Evolutionary conservation across 2,329 filamentous ascomycete genomes (phyloP).

Genomic region (Alternaria sp.): DNA sequence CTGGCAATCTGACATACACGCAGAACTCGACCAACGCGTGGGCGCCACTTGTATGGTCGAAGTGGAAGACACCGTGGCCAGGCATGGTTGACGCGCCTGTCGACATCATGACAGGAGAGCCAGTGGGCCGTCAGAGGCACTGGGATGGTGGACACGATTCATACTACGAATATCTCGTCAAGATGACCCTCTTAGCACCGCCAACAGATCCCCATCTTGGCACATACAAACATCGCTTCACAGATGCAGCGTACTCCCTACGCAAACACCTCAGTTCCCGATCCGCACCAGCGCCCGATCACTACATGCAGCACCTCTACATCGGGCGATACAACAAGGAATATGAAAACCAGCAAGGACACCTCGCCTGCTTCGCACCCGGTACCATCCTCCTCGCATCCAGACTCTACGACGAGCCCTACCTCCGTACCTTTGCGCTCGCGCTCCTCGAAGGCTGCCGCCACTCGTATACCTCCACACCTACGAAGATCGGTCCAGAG

Average conservation of each 20-base stretch:
- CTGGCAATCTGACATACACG: constrained; percentile 49
- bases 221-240: constrained; percentile 43
- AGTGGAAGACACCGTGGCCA: constrained; percentile 47
- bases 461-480: constrained; percentile 47
- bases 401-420: constrained; percentile 37
- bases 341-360: constrained; percentile 49
- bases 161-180: constrained; percentile 53
- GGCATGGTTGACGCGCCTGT: constrained; percentile 53
- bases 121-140: constrained; percentile 48
- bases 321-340: constrained; percentile 44
- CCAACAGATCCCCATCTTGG: constrained; percentile 43
- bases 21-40: constrained; percentile 53
- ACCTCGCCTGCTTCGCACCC: constrained; percentile 51
- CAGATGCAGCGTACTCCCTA: constrained; percentile 45
- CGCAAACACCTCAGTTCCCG: constrained; percentile 46
- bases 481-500: constrained; percentile 50
- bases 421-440: constrained; percentile 46
- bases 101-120: constrained; percentile 52
- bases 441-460: constrained; percentile 51
- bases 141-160: constrained; percentile 56
- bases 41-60: constrained; percentile 55
- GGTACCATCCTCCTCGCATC: constrained; percentile 50
- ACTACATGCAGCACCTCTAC: constrained; percentile 50
- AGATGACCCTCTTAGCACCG: constrained; percentile 49
- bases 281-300: constrained; percentile 41